A percentile compares a stretch with the other conserved stretches of the same genome.
phyloP scores from a whole-genome alignment of 108 stramenopile species.

The Nannochloropsis gaditana region DNA sequence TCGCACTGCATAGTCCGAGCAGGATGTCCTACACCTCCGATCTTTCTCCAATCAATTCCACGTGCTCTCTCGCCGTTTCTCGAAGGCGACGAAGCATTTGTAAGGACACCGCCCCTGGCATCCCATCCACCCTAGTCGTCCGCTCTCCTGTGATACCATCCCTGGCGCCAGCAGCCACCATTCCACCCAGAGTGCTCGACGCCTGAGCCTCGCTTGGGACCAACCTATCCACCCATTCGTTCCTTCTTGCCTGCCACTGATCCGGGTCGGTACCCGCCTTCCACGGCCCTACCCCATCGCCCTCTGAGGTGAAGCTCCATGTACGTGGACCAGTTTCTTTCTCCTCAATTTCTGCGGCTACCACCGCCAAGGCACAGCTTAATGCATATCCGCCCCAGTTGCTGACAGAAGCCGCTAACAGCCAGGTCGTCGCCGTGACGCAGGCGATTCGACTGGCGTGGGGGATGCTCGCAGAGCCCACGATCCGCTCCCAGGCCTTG shows the following conservation, averaged over 20 bases:
- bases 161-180: conserved; percentile 29
- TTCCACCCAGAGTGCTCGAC: not conserved
- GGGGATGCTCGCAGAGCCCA: conserved; percentile 55
- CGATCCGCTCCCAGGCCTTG: conserved; percentile 61
- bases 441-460: conserved; percentile 64
- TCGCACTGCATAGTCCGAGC: too few relatives aligned
- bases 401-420: conserved; percentile 69
- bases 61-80: not conserved
- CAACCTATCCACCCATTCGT: not conserved
- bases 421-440: conserved; percentile 59
- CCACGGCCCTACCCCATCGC: not conserved
- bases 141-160: conserved; percentile 35
- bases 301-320: not conserved
- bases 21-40: too few relatives aligned
- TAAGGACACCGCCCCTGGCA: not conserved
- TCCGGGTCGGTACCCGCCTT: not conserved
- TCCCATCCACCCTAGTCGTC: conserved; percentile 30
- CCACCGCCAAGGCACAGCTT: conserved; percentile 58
- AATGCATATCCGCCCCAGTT: conserved; percentile 83
- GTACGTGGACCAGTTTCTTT: not conserved
- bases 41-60: not conserved
- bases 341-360: conserved; percentile 28
- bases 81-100: not conserved
- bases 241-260: not conserved
- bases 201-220: not conserved